Evolutionary conservation across 371 early-diverging fungal genomes (phyloP), one percentile per base, ranked within the genome.

Genomic region (Mycotypha africana): DNA sequence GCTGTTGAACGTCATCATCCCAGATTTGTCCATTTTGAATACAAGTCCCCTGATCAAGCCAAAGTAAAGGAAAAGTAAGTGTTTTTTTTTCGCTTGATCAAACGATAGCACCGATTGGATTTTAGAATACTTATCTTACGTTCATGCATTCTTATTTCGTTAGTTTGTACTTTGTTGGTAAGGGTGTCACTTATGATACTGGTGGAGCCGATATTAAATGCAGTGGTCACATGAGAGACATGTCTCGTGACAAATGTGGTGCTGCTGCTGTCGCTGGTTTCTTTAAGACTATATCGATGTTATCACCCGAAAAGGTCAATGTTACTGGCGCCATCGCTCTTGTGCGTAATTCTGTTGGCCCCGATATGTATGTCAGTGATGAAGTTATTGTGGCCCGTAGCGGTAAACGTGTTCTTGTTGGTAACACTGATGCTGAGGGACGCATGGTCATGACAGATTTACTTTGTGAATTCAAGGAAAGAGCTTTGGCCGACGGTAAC

Each of bases 351-450:
- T 84, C 84, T 16, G 73, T 89, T 40, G 91, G 92, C 5, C 74
- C 89, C 19, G 86, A 89, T 50, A 65, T 83, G 33, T 87, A 88
- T 62, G 86, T 91, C 20, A 75, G 79, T 42, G 93, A 93, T 58
- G 93, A 93, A 54, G 67, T 92, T 15, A 70, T 93, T 24, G 66
- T 75, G 41, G 82, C 88, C 17, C 80, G 93, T 16, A 85, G 84
- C 24, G 93, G 93, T 6, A 80, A 75, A n/a, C 81, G 91, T 32
- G 90, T 91, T 3, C 58, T 88, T 33, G 82, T 91, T 35, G 86
- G 82, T 30, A 89, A 91, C 70, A 93, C 93, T 1, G 93, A 92
- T 60, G 93, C 93, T 20, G 93, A 93, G 67, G 93, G 93, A 23
- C 85, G 93, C 26, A 85, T 92, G 83, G 89, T 90, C 25, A 89